These are phyloP conservation scores for Mollisia scopiformis DNA, from an alignment of 2,329 filamentous ascomycete species.

Conservation along the genomic window DNA sequence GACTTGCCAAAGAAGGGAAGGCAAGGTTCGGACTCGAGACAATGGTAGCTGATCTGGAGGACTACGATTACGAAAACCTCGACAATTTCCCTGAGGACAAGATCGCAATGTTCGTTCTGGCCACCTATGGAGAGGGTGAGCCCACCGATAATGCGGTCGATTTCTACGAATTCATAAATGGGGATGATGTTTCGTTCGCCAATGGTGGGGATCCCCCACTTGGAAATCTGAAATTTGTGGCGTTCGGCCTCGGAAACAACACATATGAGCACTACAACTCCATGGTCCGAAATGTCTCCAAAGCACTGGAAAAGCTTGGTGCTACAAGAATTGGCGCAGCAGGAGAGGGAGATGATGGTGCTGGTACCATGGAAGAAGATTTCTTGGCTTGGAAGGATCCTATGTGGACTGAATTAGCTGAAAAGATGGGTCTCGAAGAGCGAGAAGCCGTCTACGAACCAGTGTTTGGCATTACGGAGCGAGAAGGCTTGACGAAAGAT, in stretches of 20 bases:
- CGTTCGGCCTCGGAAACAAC: slow-evolving; percentile 97
- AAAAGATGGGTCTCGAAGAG: slow-evolving; percentile 88
- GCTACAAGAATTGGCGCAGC: slow-evolving; percentile 83
- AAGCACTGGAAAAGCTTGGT: slow-evolving; percentile 79
- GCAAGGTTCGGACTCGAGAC: slow-evolving; percentile 95
- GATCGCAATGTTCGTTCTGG: slow-evolving; percentile 91
- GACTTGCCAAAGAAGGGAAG: slow-evolving; percentile 95
- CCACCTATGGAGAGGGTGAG: slow-evolving; percentile 97
- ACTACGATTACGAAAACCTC: slow-evolving; percentile 95
- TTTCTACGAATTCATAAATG: slow-evolving; percentile 94
- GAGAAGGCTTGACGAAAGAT: slow-evolving; percentile 72
- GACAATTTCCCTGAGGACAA: slow-evolving; percentile 89
- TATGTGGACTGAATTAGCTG: slow-evolving; percentile 88
- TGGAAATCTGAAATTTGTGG: slow-evolving; percentile 84
- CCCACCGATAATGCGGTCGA: slow-evolving; percentile 98
- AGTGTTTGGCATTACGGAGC: slow-evolving; percentile 80
- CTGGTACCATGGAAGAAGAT: slow-evolving; percentile 99
- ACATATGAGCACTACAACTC: slow-evolving; percentile 99
- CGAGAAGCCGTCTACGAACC: slow-evolving; percentile 96
- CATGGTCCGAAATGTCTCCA: slow-evolving; percentile 92
- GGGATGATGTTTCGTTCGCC: slow-evolving; percentile 81
- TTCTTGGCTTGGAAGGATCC: slow-evolving; percentile 99
- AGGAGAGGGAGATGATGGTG: slow-evolving; percentile 95
- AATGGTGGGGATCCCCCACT: slow-evolving; percentile 75
- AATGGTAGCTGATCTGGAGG: slow-evolving; percentile 97